Base-by-base conservation (phyloP, 352 stramenopile species). In the Pythium phragmitis region DNA sequence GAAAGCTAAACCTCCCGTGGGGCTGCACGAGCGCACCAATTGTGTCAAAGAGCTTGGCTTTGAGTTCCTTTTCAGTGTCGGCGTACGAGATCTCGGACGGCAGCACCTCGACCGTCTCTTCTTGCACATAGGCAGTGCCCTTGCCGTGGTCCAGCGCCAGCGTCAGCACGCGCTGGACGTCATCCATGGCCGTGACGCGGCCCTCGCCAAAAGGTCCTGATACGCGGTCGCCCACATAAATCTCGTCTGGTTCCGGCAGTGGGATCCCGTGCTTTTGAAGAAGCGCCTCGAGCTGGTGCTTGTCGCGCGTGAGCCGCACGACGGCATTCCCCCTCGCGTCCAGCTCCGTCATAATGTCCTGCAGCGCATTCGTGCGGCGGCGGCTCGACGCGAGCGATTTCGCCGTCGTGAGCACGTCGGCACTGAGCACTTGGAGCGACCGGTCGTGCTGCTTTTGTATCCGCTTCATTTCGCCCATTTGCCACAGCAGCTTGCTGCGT, bases 321-420 rank as follows among this genome's bases (percentile, higher is more conserved):
- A 92, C 76, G 11, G 23, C 60, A 33, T 67, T 81, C 3, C 85
- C 85, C 21, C 82, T 68, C 3, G 73, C 67, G 56, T 93, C 82
- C 11, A 93, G 71, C 69, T 93, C 85, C 14, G 66, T 90, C 80
- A 93, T 89, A 55, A 93, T 89, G 46, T 92, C 78, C 55, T 93
- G 85, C 26, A 93, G 67, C 12, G 82, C 80, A 52, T 74, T 90
- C 23, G 80, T 91, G 36, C 85, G 77, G 30, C 85, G 79, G 7
- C 84, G 79, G 67, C 78, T 89, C 14, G 82, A 89, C 57, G 84
- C 81, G 51, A 93, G 64, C 42, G 67, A 70, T 53, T 82, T 84
- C 36, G 82, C 81, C 42, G 74, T 88, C 9, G 67, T 50, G 6
- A 78, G 68, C 21, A 90, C 77, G 21, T 86, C 69, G 17, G 69